phyloP scores from a whole-genome alignment of 2,329 filamentous ascomycete genomes.

The Trichocomaceae sp. region DNA sequence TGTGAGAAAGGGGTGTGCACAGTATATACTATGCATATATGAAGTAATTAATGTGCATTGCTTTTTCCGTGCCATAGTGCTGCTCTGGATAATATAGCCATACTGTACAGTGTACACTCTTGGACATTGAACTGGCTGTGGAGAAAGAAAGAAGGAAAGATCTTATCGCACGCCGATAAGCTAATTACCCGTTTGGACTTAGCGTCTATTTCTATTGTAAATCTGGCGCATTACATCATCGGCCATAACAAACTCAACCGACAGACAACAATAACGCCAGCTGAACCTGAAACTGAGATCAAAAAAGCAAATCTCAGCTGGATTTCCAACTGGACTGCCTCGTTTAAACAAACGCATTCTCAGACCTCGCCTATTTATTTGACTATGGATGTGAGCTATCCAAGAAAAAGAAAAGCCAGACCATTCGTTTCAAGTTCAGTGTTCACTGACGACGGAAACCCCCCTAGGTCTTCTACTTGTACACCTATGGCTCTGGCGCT shows the following conservation, averaged over 20 bases:
- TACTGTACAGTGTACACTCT: too few relatives aligned
- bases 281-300: too few relatives aligned
- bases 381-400: constrained; percentile 17
- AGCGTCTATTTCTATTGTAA: not conserved
- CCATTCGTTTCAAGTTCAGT: not conserved
- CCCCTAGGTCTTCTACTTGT: constrained; percentile 39
- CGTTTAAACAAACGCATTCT: not conserved
- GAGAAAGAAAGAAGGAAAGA: not conserved
- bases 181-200: not conserved
- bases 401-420: not conserved
- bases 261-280: too few relatives aligned
- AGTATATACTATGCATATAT: too few relatives aligned
- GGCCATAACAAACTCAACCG: not conserved
- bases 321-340: not conserved
- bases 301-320: too few relatives aligned
- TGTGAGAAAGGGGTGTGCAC: too few relatives aligned
- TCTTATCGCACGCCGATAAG: not conserved
- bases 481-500: constrained; percentile 39
- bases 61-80: too few relatives aligned
- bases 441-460: not conserved
- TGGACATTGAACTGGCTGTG: too few relatives aligned
- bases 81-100: too few relatives aligned
- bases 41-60: too few relatives aligned
- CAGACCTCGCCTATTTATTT: not conserved
- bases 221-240: constrained; percentile 13